Conservation (phyloP, 2,329 filamentous ascomycete species). For the Microcyclospora tardicrescens region DNA sequence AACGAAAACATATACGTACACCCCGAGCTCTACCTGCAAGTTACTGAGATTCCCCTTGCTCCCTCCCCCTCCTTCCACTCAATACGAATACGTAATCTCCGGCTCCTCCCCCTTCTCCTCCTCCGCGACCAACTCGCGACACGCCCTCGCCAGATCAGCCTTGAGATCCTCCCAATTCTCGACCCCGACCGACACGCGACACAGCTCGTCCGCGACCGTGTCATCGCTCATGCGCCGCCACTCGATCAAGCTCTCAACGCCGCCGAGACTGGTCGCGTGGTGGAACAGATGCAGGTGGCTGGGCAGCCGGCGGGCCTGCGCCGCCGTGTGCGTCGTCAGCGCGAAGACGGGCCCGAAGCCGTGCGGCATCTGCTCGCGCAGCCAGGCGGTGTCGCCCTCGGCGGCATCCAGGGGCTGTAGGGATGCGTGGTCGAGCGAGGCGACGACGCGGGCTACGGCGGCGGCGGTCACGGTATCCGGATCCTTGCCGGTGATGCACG, state of each 20-base stretch:
- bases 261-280: conserved; percentile 86
- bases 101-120: too few species aligned
- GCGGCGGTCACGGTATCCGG: conserved; percentile 5
- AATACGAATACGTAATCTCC: too few species aligned
- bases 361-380: conserved; percentile 76
- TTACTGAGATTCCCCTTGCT: too few species aligned
- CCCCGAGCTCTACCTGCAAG: too few species aligned
- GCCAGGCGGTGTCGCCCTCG: conserved; percentile 51
- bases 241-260: conserved; percentile 91
- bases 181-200: conserved; percentile 75
- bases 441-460: conserved; percentile 42
- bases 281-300: conserved; percentile 73
- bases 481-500: conserved; percentile 21
- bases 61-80: too few species aligned
- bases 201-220: conserved; percentile 54
- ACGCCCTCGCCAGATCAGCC: conserved; percentile 57
- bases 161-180: conserved; percentile 77
- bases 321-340: conserved; percentile 49
- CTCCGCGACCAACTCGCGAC: too few species aligned
- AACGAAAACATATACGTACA: too few species aligned
- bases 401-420: conserved; percentile 43
- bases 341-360: conserved; percentile 85
- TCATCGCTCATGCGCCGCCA: conserved; percentile 84
- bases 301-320: conserved; percentile 56
- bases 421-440: conserved; percentile 60